phyloP scores from a whole-genome alignment of 2,329 filamentous ascomycete species.

The Aureobasidium uvarum region DNA sequence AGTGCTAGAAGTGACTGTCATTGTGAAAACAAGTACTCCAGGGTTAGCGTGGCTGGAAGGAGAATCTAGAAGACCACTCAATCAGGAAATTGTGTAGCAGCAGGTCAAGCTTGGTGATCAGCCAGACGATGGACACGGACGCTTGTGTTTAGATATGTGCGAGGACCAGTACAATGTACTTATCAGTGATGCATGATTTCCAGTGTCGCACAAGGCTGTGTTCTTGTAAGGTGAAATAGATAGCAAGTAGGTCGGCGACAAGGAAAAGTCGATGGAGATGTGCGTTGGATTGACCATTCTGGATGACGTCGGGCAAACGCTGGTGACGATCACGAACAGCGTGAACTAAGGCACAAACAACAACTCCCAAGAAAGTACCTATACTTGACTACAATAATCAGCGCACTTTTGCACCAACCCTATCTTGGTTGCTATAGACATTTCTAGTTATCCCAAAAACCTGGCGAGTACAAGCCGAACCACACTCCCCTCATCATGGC shows the following conservation, averaged over 20 bases:
- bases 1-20: not conserved
- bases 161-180: not conserved
- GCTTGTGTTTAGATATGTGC: not conserved
- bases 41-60: not conserved
- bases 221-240: not conserved
- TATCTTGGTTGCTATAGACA: not conserved
- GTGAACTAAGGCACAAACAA: not conserved
- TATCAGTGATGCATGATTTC: not conserved
- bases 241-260: not conserved
- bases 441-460: not conserved
- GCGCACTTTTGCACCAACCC: not conserved
- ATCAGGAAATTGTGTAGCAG: not conserved
- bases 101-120: not conserved
- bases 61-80: not conserved
- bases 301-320: not conserved
- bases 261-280: not conserved
- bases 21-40: not conserved
- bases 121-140: not conserved
- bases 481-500: conserved; percentile 53
- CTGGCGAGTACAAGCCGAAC: not conserved
- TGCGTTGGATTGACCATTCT: not conserved
- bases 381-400: not conserved
- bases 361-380: not conserved
- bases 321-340: not conserved
- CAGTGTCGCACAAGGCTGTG: not conserved